phyloP scores from a whole-genome alignment of 139 green algal species.

The Chlamydomonas sp. region DNA sequence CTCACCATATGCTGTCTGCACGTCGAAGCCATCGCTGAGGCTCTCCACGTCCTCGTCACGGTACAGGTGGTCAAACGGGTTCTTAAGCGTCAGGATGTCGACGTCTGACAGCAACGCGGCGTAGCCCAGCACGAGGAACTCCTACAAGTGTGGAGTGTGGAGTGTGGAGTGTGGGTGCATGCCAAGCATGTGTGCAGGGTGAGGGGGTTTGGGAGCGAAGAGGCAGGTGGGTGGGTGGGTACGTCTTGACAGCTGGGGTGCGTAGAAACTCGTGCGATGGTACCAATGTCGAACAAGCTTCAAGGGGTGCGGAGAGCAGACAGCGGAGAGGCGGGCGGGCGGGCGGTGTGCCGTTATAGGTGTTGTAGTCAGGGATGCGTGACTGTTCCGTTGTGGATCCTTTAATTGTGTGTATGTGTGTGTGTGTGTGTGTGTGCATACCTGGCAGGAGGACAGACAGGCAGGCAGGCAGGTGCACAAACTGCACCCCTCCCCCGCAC shows the following conservation, averaged over 20 bases:
- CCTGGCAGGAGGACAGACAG: neutral
- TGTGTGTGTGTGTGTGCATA: neutral
- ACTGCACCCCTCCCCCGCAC: slow-evolving; percentile 16
- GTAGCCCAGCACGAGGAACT: slow-evolving; percentile 60
- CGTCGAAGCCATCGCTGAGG: slow-evolving; percentile 65
- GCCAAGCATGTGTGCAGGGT: too few species aligned
- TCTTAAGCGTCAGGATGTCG: slow-evolving; percentile 59
- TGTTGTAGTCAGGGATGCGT: too few species aligned
- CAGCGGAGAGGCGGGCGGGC: too few species aligned
- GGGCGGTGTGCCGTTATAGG: too few species aligned
- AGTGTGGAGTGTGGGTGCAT: too few species aligned
- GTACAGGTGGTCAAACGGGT: slow-evolving; percentile 66
- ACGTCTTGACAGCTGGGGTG: too few species aligned
- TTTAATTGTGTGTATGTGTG: too few species aligned
- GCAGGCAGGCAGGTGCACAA: neutral
- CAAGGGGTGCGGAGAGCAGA: too few species aligned
- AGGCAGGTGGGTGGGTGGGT: neutral
- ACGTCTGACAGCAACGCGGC: slow-evolving; percentile 58
- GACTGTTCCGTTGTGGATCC: too few species aligned
- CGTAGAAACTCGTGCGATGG: too few species aligned
- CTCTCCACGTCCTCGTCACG: slow-evolving; percentile 68
- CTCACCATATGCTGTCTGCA: slow-evolving; percentile 61
- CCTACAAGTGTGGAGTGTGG: slow-evolving; percentile 26
- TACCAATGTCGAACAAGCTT: too few species aligned
- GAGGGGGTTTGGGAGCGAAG: too few species aligned